Conservation (phyloP, 2,329 filamentous ascomycete species). For the Didymella pomorum region DNA sequence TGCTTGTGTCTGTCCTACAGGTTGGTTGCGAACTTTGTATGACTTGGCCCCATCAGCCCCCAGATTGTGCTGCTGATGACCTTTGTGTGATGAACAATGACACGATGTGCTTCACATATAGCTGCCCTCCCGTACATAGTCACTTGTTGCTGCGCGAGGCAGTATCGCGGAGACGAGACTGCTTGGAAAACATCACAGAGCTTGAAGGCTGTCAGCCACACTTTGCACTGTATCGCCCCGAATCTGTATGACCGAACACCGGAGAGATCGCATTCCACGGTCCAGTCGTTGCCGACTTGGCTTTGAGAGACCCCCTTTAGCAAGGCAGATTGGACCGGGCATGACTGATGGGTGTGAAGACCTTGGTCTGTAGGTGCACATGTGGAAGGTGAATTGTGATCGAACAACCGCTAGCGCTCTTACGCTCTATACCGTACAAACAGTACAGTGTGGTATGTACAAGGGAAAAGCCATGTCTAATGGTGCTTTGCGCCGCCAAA, state of each 20-base stretch:
- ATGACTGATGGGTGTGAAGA: background rate
- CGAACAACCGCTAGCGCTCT: slow-evolving; percentile 12
- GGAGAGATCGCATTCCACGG: background rate
- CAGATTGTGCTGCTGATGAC: background rate
- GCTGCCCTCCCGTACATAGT: background rate
- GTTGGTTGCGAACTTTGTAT: background rate
- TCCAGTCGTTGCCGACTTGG: background rate
- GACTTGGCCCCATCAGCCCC: background rate
- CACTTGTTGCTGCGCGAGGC: background rate
- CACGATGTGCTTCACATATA: background rate
- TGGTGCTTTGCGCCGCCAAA: slow-evolving; percentile 13
- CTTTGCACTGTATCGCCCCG: background rate
- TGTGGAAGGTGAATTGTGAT: slow-evolving; percentile 6
- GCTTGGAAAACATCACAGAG: background rate
- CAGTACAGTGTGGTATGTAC: slow-evolving; percentile 23
- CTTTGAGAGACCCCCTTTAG: background rate
- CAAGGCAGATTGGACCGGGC: background rate
- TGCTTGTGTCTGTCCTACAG: slow-evolving; percentile 2
- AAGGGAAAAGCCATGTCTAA: slow-evolving; percentile 18
- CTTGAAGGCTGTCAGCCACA: background rate
- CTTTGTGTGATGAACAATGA: background rate
- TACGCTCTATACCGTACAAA: slow-evolving; percentile 18
- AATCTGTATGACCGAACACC: background rate
- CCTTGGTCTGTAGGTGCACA: background rate
- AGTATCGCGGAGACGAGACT: background rate